Base-by-base conservation (phyloP, 2,329 filamentous ascomycete species). In the Pseudogymnoascus sp. region DNA sequence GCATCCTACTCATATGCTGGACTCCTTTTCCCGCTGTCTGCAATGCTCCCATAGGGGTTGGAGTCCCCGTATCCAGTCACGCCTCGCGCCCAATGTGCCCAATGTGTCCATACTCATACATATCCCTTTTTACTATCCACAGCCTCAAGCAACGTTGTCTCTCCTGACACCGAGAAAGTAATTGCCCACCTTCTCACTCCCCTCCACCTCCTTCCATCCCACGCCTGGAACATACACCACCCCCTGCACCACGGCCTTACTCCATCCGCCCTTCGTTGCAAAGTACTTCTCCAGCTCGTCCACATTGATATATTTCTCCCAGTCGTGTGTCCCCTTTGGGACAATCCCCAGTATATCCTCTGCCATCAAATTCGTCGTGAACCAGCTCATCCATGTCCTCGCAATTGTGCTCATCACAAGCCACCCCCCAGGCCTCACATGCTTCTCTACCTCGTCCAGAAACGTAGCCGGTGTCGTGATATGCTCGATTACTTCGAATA, bases 401-500 rank as follows among this genome's bases (percentile, higher is more conserved):
- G 95, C 90, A 73, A 99, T 97, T 2, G 95, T 99, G 74, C 89
- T 93, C 69, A 95, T 83, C 57, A 97, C 84, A 7, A 99, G 79
- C 95, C 93, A 99, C 0, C 95, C 95, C 1, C 95, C 95, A 0
- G 93, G 93, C 68, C 85, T 88, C 23, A 99, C 87, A 69, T 96
- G 91, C 1, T 85, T 82, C 42, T 89, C 80, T 65, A 91, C 87
- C 2, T 81, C 79, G 60, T 86, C 80, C 3, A 97, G 83, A 68
- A 97, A 96, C 3, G 84, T 79, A 0, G 85, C 83, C 0, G 91
- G 91, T 21, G 85, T 80, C 63, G 88, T 86, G 64, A 99, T 89
- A 75, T 99, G 95, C 77, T 99, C 95, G 63, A 99, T 83, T 4
- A 99, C 95, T 76, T 99, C 95, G 75, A 97, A 99, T 6, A 96